phyloP scores from a whole-genome alignment of 208 protist species.

The Trypanosoma rangeli region DNA sequence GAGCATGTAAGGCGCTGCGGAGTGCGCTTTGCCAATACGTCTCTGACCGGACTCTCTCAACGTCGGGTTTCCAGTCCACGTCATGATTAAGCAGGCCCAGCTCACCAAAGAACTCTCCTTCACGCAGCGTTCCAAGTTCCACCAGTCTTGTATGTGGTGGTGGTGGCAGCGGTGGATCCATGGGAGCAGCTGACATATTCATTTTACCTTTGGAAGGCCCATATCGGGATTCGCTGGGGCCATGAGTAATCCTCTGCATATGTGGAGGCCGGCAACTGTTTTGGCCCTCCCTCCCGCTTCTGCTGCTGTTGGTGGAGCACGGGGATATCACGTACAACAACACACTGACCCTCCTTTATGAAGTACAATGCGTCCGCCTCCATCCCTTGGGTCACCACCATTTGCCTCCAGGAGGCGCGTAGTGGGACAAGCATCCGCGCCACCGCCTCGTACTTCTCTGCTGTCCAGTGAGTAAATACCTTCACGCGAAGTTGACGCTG shows the following conservation, averaged over 20 bases:
- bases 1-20: constrained; percentile 16
- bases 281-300: background rate
- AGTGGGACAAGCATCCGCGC: constrained; percentile 52
- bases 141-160: constrained; percentile 27
- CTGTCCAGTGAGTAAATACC: constrained; percentile 32
- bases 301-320: constrained; percentile 11
- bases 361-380: constrained; percentile 68
- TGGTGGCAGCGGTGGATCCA: background rate
- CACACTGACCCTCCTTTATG: constrained; percentile 48
- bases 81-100: constrained; percentile 60
- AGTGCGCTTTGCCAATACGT: constrained; percentile 62
- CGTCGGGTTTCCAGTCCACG: constrained; percentile 56
- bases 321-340: constrained; percentile 49
- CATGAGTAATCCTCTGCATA: background rate
- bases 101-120: constrained; percentile 76
- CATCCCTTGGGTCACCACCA: constrained; percentile 56
- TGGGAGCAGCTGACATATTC: background rate
- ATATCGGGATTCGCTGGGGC: background rate
- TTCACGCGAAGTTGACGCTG: constrained; percentile 29
- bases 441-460: constrained; percentile 21
- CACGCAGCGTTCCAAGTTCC: constrained; percentile 55
- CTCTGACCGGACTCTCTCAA: constrained; percentile 48
- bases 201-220: background rate
- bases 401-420: constrained; percentile 39
- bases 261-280: background rate